These are phyloP conservation scores for Zygnema circumcarinatum DNA, from an alignment of 139 green algal genomes.

Conservation along the genomic window DNA sequence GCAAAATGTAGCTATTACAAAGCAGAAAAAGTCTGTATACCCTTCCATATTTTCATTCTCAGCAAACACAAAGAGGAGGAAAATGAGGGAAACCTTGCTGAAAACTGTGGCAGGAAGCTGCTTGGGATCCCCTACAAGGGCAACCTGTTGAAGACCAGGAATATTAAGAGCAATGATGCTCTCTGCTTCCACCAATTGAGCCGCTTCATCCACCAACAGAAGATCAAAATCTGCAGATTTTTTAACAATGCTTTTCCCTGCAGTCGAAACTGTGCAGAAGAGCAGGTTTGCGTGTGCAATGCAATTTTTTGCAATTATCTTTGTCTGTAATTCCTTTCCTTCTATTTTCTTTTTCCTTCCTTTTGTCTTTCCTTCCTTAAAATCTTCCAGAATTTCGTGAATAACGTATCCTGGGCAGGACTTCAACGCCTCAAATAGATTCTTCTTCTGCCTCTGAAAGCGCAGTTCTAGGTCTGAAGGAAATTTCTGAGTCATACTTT, in stretches of 20 bases:
- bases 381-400: neutral
- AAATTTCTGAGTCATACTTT: neutral
- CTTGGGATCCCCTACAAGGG: constrained; percentile 62
- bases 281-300: constrained; percentile 17
- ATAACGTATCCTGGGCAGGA: neutral
- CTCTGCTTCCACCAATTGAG: constrained; percentile 84
- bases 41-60: too few species aligned
- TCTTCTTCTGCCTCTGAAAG: neutral
- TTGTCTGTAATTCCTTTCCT: too few species aligned
- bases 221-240: constrained; percentile 58
- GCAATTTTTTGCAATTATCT: neutral
- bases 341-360: too few species aligned
- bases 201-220: constrained; percentile 94
- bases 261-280: constrained; percentile 41
- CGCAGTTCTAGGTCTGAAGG: neutral
- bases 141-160: constrained; percentile 65
- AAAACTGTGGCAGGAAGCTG: constrained; percentile 71
- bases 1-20: too few species aligned
- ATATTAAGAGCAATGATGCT: constrained; percentile 78
- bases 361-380: neutral
- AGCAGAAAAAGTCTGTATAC: too few species aligned
- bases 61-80: too few species aligned
- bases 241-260: constrained; percentile 7
- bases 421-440: neutral
- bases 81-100: constrained; percentile 29